These are phyloP conservation scores for Linum trigynum DNA, from an alignment of 345 rosid genomes.

Conservation along the genomic window DNA sequence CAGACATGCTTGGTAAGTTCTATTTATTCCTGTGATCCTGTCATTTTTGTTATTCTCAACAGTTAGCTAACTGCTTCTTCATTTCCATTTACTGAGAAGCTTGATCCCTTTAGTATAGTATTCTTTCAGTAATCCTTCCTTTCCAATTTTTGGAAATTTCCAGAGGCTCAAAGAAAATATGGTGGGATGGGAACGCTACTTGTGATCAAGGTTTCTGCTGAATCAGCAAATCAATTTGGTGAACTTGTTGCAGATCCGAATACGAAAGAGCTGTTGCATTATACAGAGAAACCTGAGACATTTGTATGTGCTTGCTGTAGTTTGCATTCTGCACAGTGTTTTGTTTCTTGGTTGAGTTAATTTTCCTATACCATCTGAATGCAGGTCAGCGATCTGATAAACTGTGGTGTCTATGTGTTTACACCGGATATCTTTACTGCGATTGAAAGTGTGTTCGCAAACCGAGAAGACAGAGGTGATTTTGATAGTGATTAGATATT, in stretches of 20 bases:
- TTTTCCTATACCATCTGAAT: conserved; percentile 5
- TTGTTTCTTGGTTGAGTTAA: background rate
- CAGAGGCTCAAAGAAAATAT: conserved; percentile 63
- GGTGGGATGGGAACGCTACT: conserved; percentile 76
- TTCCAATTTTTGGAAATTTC: background rate
- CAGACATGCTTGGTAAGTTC: conserved; percentile 53
- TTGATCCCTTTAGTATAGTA: background rate
- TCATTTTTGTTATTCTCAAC: background rate
- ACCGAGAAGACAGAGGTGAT: conserved; percentile 50
- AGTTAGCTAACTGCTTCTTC: background rate
- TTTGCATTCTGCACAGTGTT: background rate
- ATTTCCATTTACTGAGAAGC: background rate
- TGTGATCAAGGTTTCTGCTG: conserved; percentile 90
- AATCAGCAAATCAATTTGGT: conserved; percentile 75
- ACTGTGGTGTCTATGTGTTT: conserved; percentile 78
- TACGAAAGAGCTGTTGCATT: conserved; percentile 71
- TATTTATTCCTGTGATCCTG: background rate
- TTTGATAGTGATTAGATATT: conserved; percentile 1
- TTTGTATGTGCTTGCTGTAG: conserved; percentile 38
- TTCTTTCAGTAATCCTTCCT: background rate
- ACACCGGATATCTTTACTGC: conserved; percentile 53
- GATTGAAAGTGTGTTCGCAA: conserved; percentile 43
- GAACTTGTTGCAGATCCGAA: conserved; percentile 67
- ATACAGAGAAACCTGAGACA: conserved; percentile 86
- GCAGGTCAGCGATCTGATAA: conserved; percentile 81